Percentiles rank a stretch among this genome's conserved stretches.
Conservation (phyloP, 148 eudicot genomes). For the Dianthus caryophyllus region DNA sequence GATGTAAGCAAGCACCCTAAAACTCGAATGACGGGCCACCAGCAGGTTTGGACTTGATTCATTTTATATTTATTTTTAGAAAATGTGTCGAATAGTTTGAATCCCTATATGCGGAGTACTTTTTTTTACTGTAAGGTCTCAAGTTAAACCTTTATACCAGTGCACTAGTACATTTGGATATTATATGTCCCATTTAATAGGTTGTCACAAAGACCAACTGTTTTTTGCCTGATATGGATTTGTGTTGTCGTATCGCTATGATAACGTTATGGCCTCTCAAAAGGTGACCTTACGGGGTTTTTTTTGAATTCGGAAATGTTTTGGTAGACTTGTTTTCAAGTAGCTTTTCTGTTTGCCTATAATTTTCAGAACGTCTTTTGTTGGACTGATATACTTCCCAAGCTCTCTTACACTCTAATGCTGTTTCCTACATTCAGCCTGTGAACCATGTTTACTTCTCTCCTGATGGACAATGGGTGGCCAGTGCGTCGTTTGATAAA, state of each 20-base stretch:
- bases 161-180: too few species aligned
- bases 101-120: not conserved
- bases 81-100: not conserved
- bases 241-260: too few species aligned
- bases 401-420: not conserved
- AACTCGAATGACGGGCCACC: slow-evolving; percentile 96
- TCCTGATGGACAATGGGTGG: slow-evolving; percentile 96
- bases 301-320: not conserved
- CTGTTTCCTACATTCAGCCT: slow-evolving; percentile 42
- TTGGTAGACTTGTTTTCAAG: not conserved
- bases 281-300: not conserved
- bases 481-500: slow-evolving; percentile 95
- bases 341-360: not conserved
- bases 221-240: too few species aligned
- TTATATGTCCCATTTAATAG: too few species aligned
- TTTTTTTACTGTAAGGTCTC: not conserved
- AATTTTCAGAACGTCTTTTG: not conserved
- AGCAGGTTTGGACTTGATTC: slow-evolving; percentile 52
- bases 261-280: too few species aligned
- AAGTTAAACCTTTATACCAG: too few species aligned
- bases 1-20: slow-evolving; percentile 87
- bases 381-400: not conserved
- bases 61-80: not conserved
- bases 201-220: too few species aligned
- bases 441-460: slow-evolving; percentile 96